Base-by-base conservation (phyloP, 371 early-diverging fungal species). In the Zopfochytrium polystomum region DNA sequence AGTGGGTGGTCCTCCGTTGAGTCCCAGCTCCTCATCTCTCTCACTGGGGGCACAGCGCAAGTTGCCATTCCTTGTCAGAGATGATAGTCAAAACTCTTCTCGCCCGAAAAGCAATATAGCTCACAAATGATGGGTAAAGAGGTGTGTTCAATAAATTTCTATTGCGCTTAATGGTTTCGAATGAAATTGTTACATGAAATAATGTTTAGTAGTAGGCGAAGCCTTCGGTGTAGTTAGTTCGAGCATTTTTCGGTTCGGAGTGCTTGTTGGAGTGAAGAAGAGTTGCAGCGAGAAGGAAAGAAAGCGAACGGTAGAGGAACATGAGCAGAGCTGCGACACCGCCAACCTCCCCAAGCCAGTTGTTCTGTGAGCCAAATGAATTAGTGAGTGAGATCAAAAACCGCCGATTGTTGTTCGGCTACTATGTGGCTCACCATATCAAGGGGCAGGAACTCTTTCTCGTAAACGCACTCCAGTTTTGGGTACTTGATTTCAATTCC, bases 321-420 rank as follows among this genome's bases (percentile, higher is more conserved):
- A 62, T 60, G 35, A 76, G 65, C 34, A 76, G 62, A 18, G 67
- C 58, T 1, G 76, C 62, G 22, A 73, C 67, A 7, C 76, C 76
- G 9, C 76, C 76, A 25, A 76, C 76, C 54, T 76, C 76, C 23
- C 76, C 76, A 25, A 76, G 58, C 76, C 76, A 76, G 62, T 68
- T 73, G 62, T 72, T 74, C 76, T 76, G 35, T n/a, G 43, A 60
- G 20, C 27, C 23, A 56, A 33, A 29, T 15, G 22, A 30, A 22
- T 23, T 11, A 45, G 20, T 42, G 13, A 7, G 30, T 11, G 33
- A 43, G 32, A 38, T 31, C 30, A 9, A 44, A 56, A 33, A 50
- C 25, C 22, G 46, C 18, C 38, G 1, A n/a, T 59, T 33, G 7
- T n/a, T 27, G 33, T 47, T 13, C 33, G 51, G 52, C 20, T 4